phyloP scores from a whole-genome alignment of 2,329 filamentous ascomycete species.

The Colletotrichum ledebouriae region DNA sequence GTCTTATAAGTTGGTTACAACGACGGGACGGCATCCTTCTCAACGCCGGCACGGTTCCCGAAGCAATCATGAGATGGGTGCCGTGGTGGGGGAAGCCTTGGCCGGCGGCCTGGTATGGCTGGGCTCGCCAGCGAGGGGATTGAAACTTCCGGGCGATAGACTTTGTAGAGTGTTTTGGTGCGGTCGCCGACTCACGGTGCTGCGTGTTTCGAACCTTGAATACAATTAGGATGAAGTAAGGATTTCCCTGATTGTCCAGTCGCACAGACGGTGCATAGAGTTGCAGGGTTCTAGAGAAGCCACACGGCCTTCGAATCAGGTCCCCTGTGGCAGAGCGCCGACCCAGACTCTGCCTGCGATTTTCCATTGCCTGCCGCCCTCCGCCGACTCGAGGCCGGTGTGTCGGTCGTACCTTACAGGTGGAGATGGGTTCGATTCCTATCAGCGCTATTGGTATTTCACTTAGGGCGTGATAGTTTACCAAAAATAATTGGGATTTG shows the following conservation, averaged over 20 bases:
- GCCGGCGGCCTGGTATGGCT: not conserved
- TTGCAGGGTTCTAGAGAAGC: slow-evolving; percentile 27
- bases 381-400: slow-evolving; percentile 6
- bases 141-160: slow-evolving; percentile 38
- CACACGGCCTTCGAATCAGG: slow-evolving; percentile 21
- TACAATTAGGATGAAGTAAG: slow-evolving; percentile 29
- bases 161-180: slow-evolving; percentile 41
- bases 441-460: too few species aligned
- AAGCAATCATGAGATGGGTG: slow-evolving; percentile 28
- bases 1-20: slow-evolving; percentile 34
- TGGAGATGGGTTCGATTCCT: too few species aligned
- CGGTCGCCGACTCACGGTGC: slow-evolving; percentile 32
- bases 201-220: slow-evolving; percentile 41
- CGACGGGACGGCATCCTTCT: slow-evolving; percentile 25
- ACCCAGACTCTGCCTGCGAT: not conserved
- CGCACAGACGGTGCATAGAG: slow-evolving; percentile 40
- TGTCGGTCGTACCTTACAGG: too few species aligned
- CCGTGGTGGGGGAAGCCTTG: slow-evolving; percentile 11
- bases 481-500: too few species aligned
- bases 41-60: slow-evolving; percentile 22
- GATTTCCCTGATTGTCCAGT: slow-evolving; percentile 36
- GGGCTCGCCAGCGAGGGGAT: slow-evolving; percentile 6
- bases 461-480: too few species aligned
- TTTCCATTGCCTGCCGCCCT: not conserved
- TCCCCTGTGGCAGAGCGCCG: not conserved